Evolutionary conservation across 306 rosid genomes (phyloP), one percentile per base, ranked within the genome.

Genomic region (Lupinus albus): DNA sequence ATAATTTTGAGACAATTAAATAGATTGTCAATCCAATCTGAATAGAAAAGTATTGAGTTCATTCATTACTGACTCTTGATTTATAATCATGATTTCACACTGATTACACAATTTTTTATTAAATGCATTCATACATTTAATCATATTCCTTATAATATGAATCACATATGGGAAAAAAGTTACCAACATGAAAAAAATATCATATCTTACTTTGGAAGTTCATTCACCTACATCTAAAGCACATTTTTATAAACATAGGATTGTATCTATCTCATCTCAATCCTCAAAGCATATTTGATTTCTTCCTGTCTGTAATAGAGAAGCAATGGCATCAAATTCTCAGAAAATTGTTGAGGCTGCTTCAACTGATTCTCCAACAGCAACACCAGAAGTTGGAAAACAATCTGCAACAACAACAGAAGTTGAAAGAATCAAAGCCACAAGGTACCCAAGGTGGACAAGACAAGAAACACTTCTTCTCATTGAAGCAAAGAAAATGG

Each of bases 361-460:
- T 41, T 47, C n/a, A 28, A 46, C 64, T 12, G 65, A 71, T 48
- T 60, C 74, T 72, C 68, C 81, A 51, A 15, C 30, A 25, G 30
- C 78, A 17, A 18, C 55, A 35, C 73, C 53, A 53, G n/a, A n/a
- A n/a, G 75, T 61, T 61, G 70, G 16, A 59, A 50, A 5, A 25
- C 66, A 49, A 42, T 57, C 73, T 33, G 2, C 46, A 25, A 25
- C 73, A 42, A 3, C 46, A 25, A 25, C 2, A 39, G 76, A 71
- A 58, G 9, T 33, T 52, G 73, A 69, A 32, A 69, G 73, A 61
- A 11, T 30, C 52, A 83, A 77, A 62, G 61, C 68, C 46, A 83
- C 82, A 1, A 83, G 87, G 13, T 82, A 80, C 50, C 87, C 87
- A 7, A 47, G 84, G 13, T 83, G 87, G 87, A 80, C 80, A 2